Evolutionary conservation across 495 filamentous ascomycete species (phyloP), one percentile per base, ranked within the genome.

Genomic region (Saxophila tyrrhenica): DNA sequence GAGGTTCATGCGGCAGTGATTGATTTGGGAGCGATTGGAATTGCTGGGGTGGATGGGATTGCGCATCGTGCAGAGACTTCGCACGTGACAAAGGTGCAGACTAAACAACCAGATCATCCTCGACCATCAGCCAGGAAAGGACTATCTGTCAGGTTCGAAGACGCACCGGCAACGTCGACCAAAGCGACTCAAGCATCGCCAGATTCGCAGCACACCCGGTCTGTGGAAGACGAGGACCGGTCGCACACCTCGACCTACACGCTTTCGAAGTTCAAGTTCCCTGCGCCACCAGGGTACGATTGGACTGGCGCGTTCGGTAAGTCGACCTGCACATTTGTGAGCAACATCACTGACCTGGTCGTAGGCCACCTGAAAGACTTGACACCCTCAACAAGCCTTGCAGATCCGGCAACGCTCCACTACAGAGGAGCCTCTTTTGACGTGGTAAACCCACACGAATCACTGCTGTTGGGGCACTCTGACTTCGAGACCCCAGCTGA

Each of bases 381-480:
- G 11, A 56, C 57, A n/a, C 57, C 57, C 9, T 48, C 41, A 44
- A 44, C 45, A n/a, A 25, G 13, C 23, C 21, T 54, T 1, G 43
- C 48, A n/a, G 57, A 54, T 46, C 58, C 58, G 21, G 43, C 59
- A 20, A 58, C 55, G 2, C 51, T 62, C 5, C 59, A 62, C 20
- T 62, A 58, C 29, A 48, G 43, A 45, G 59, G 59, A n/a, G 51
- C 59, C 22, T 62, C 59, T 2, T 62, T 62, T 21, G 59, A 62
- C 51, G 17, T 62, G n/a, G 59, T 62, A 11, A 62, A 62, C 29
- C 59, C 59, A 11, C 59, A 58, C 55, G 50, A 43, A 46, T 62
- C 59, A 13, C 55, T 62, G 13, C 21, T 57, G 8, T 32, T 62
- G 7, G 59, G 59, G 2, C 35, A 41, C 11, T 8, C 42, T 13